Evolutionary conservation across 2,329 filamentous ascomycete genomes (phyloP).

Genomic region (Aspergillus sojae): DNA sequence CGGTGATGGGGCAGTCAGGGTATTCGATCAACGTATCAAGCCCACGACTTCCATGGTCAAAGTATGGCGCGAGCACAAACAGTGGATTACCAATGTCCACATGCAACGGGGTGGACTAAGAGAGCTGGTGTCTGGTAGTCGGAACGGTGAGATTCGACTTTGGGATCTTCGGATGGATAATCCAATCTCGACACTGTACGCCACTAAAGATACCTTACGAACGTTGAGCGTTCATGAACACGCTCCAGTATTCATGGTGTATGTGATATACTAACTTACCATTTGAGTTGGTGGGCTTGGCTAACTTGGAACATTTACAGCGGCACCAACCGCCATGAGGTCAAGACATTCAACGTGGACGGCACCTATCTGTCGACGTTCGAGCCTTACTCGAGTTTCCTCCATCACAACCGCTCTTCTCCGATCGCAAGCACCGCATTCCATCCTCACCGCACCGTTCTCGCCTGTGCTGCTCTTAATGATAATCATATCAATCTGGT

Average conservation of each 20-base stretch:
- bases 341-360: slow-evolving; percentile 91
- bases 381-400: slow-evolving; percentile 87
- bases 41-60: slow-evolving; percentile 91
- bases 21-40: slow-evolving; percentile 85
- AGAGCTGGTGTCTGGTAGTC: slow-evolving; percentile 85
- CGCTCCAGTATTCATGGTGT: slow-evolving; percentile 92
- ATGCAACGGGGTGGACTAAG: slow-evolving; percentile 94
- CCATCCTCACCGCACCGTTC: slow-evolving; percentile 89
- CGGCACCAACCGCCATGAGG: slow-evolving; percentile 82
- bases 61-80: slow-evolving; percentile 93
- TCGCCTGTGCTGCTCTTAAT: slow-evolving; percentile 82
- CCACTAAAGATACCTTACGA: slow-evolving; percentile 75
- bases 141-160: slow-evolving; percentile 89
- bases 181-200: slow-evolving; percentile 71
- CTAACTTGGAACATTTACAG: slow-evolving; percentile 49
- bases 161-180: slow-evolving; percentile 94
- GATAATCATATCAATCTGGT: slow-evolving; percentile 92
- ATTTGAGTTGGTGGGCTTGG: slow-evolving; percentile 5
- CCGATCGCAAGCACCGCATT: slow-evolving; percentile 90
- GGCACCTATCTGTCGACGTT: slow-evolving; percentile 77
- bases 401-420: slow-evolving; percentile 75
- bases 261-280: slow-evolving; percentile 48
- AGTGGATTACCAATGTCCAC: slow-evolving; percentile 95
- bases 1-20: slow-evolving; percentile 88
- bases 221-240: slow-evolving; percentile 95